Conservation (phyloP, 2,329 filamentous ascomycete genomes). For the Scortechinia acanthostroma region DNA sequence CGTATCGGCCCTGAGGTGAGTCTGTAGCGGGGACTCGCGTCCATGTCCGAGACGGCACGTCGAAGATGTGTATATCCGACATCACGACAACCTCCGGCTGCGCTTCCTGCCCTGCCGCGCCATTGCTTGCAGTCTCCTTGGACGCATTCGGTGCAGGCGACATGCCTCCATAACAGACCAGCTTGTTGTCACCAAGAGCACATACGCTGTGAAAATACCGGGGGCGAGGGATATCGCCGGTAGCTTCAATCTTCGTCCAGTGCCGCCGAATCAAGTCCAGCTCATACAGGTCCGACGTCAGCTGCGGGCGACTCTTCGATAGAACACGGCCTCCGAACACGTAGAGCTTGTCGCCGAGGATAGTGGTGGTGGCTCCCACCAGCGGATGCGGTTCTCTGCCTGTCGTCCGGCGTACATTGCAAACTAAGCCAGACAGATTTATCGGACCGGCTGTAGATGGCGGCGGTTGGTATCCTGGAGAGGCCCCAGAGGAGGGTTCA, state of each 20-base stretch:
- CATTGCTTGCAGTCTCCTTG: conserved; percentile 30
- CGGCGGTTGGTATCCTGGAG: conserved; percentile 30
- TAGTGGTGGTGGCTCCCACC: conserved; percentile 90
- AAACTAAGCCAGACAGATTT: conserved; percentile 61
- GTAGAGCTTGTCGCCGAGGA: conserved; percentile 90
- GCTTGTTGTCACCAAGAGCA: conserved; percentile 83
- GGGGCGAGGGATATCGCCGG: conserved; percentile 79
- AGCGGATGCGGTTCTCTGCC: conserved; percentile 84
- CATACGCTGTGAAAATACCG: conserved; percentile 98
- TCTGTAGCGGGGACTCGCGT: conserved; percentile 75
- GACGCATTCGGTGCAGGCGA: conserved; percentile 63
- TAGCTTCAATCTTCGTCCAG: conserved; percentile 83
- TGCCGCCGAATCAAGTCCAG: conserved; percentile 83
- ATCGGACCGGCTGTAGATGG: conserved; percentile 23
- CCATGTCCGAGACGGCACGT: conserved; percentile 77
- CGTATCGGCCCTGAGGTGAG: conserved; percentile 86
- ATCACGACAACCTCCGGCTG: conserved; percentile 89
- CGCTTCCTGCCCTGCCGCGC: conserved; percentile 63
- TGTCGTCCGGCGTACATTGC: conserved; percentile 75
- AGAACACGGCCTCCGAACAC: conserved; percentile 89
- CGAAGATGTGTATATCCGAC: conserved; percentile 95
- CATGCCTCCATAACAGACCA: conserved; percentile 98
- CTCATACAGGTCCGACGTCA: conserved; percentile 89
- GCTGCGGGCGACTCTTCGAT: conserved; percentile 69
- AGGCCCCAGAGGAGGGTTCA: conserved; percentile 28